A percentile compares a stretch with the other conserved stretches of the same genome.
Evolutionary conservation across 768 basidiomycete genomes (phyloP).

Genomic region (Mycena epipterygia): DNA sequence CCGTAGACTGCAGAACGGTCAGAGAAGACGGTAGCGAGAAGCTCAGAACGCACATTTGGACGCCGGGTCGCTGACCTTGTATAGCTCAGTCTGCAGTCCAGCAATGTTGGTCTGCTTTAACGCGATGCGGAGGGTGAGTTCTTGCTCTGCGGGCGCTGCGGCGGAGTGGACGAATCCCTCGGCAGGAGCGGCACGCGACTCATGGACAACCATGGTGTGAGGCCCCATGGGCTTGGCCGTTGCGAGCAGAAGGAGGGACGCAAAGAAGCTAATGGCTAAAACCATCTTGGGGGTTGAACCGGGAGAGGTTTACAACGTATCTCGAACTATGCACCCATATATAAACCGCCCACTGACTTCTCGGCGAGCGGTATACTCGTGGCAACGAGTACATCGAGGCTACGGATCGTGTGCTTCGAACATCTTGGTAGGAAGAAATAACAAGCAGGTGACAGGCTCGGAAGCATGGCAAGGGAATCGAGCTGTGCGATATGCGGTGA

Average conservation of each 20-base stretch:
- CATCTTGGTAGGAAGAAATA: constrained; percentile 7
- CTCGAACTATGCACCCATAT: constrained; percentile 7
- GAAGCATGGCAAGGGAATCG: constrained; percentile 15
- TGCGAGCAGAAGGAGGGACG: constrained; percentile 18
- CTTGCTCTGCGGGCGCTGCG: constrained; percentile 4
- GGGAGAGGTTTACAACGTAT: constrained; percentile 5
- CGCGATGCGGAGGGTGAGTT: constrained; percentile 25
- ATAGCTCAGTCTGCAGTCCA: constrained; percentile 23
- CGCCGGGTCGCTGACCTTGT: constrained; percentile 20
- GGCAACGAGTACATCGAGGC: constrained; percentile 16
- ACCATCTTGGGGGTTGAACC: constrained; percentile 18
- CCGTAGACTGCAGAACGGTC: constrained; percentile 13
- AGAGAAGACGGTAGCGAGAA: constrained; percentile 1
- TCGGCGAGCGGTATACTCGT: constrained; percentile 11
- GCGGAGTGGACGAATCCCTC: constrained; percentile 14
- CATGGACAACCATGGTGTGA: constrained; percentile 17
- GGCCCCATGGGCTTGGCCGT: constrained; percentile 10
- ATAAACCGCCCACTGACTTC: constrained; percentile 9
- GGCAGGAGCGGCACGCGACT: constrained; percentile 8
- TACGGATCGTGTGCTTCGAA: constrained; percentile 18
- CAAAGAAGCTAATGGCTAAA: constrained; percentile 7
- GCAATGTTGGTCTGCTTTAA: constrained; percentile 19
- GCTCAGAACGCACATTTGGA: constrained; percentile 6
- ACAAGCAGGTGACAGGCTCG: constrained; percentile 5
- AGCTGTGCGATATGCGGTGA: constrained; percentile 14